These are phyloP conservation scores for Aspergillus spinulosporus DNA, from an alignment of 2,329 filamentous ascomycete species.

Conservation along the genomic window DNA sequence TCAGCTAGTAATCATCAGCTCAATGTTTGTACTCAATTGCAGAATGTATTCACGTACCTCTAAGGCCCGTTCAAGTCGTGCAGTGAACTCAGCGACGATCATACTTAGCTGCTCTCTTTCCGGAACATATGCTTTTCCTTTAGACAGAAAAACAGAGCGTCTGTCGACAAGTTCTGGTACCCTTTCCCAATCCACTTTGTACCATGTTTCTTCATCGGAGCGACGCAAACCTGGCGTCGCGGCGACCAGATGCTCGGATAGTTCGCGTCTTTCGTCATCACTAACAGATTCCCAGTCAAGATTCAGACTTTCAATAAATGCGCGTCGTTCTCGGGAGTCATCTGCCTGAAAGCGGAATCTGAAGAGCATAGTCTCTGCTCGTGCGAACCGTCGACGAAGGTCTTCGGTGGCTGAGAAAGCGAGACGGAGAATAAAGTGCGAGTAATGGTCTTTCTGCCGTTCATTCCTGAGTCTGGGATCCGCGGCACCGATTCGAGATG, in stretches of 20 bases:
- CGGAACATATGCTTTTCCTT: slow-evolving; percentile 88
- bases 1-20: slow-evolving; percentile 58
- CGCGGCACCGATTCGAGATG: slow-evolving; percentile 53
- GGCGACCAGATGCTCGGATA: slow-evolving; percentile 63
- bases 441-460: slow-evolving; percentile 94
- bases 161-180: slow-evolving; percentile 87
- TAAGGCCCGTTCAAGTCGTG: slow-evolving; percentile 74
- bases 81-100: slow-evolving; percentile 83
- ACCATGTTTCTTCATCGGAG: slow-evolving; percentile 80
- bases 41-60: slow-evolving; percentile 59
- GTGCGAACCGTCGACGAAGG: slow-evolving; percentile 77
- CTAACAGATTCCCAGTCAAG: slow-evolving; percentile 82
- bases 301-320: slow-evolving; percentile 74
- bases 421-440: slow-evolving; percentile 91
- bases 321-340: slow-evolving; percentile 67
- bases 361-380: slow-evolving; percentile 88
- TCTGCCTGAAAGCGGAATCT: slow-evolving; percentile 77
- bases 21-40: slow-evolving; percentile 10
- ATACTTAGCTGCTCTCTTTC: slow-evolving; percentile 82
- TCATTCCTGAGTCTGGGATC: slow-evolving; percentile 63
- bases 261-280: slow-evolving; percentile 73
- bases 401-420: slow-evolving; percentile 93
- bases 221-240: slow-evolving; percentile 52
- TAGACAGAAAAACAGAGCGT: slow-evolving; percentile 72
- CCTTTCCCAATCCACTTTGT: slow-evolving; percentile 93